Evolutionary conservation across 2,329 filamentous ascomycete genomes (phyloP).

Genomic region (Lecanicillium sp.): DNA sequence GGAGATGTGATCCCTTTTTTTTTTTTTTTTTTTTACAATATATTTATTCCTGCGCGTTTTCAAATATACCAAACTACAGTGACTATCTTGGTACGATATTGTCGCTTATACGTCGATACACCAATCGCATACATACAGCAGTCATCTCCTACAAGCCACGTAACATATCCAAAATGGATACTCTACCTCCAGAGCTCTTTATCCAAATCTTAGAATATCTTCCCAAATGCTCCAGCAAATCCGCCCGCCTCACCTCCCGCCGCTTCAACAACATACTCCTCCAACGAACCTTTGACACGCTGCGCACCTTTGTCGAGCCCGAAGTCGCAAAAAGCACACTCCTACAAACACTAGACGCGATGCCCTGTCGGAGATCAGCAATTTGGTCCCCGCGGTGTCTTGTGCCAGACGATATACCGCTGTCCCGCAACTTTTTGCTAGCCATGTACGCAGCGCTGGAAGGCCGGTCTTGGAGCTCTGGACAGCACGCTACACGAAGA

Average conservation of each 20-base stretch:
- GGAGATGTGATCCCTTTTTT: too few relatives aligned
- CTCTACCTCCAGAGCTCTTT: slow-evolving; percentile 22
- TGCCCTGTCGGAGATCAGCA: slow-evolving; percentile 14
- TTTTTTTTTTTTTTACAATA: too few relatives aligned
- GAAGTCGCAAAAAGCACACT: slow-evolving; percentile 16
- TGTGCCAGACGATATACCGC: slow-evolving; percentile 19
- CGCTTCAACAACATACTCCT: slow-evolving; percentile 23
- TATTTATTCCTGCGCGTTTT: too few relatives aligned
- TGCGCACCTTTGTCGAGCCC: slow-evolving; percentile 22
- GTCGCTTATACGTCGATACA: too few relatives aligned
- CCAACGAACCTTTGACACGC: slow-evolving; percentile 17
- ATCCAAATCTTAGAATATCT: slow-evolving; percentile 19
- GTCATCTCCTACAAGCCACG: too few relatives aligned
- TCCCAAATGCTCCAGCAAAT: slow-evolving; percentile 13
- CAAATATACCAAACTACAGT: too few relatives aligned
- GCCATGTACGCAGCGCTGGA: slow-evolving; percentile 20
- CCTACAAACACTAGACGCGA: slow-evolving; percentile 14
- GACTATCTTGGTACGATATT: too few relatives aligned
- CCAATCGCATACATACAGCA: too few relatives aligned
- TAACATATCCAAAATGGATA: slow-evolving; percentile 16
- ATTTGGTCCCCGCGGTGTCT: slow-evolving; percentile 28
- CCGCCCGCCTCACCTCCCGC: slow-evolving; percentile 22
- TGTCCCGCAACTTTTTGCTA: slow-evolving; percentile 23
- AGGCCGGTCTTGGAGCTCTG: slow-evolving; percentile 16
- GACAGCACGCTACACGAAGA: not conserved